Base-by-base conservation (phyloP, 2,329 filamentous ascomycete species). In the Fusarium tricinctum region DNA sequence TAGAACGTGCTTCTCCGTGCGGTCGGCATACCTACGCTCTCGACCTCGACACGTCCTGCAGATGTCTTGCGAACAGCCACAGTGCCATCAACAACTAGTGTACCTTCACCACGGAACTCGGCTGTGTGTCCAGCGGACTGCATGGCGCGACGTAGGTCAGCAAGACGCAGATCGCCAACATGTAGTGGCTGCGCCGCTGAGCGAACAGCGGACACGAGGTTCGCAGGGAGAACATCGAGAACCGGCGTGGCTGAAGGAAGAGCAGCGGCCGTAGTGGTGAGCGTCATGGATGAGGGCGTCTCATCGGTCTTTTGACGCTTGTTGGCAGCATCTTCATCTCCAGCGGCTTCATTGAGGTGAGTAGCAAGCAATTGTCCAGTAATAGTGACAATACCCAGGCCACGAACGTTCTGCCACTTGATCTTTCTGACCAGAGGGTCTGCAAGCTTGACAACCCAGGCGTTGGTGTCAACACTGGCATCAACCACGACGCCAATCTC, bases 391-490 rank as follows among this genome's bases (percentile, higher is more conserved):
- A 99, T 93, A 39, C 93, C 92, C 9, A 98, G 83, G 3, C 92
- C 94, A 57, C 93, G 90, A 23, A 98, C 94, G 60, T 93, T 94
- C 81, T 98, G 96, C 96, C 96, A 98, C 75, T 92, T 93, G 62
- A 99, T 85, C 71, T 91, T 91, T 79, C 93, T 93, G 61, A 97
- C 92, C 20, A 99, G 88, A 44, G 88, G 83, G 71, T 95, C 92
- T 48, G 93, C 94, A 19, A 99, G 86, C 79, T 94, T 97, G 63
- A 99, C 92, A 23, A 92, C 91, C 96, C 97, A 99, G 6, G 96
- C 94, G 77, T 98, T 97, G 7, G 95, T 98, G 77, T 99, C 96
- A 42, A 98, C 95, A 75, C 94, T 97, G 14, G 95, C 96, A 78
- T 99, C 91, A 42, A 99, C 86, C 15, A 85, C 83, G 33, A 86